Base-by-base conservation (phyloP, 305 asterid genomes). In the Vinca major region DNA sequence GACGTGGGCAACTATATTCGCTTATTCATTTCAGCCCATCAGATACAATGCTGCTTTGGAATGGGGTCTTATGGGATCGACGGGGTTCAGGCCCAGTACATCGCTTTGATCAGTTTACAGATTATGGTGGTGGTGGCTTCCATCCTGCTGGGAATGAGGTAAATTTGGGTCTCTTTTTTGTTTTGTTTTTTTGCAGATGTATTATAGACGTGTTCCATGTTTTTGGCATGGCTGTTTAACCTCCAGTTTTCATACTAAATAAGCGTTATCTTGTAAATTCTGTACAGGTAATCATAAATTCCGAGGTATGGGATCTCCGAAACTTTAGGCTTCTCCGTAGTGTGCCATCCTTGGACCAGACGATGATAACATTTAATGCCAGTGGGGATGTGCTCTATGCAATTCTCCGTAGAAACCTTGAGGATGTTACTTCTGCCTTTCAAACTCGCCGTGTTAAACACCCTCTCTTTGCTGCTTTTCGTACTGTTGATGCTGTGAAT, bases 101-200 rank as follows among this genome's bases (percentile, higher is more conserved):
- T 77, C 95, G 94, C 41, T 94, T 94, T 75, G 99, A 94, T 74
- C 95, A 86, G 70, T 89, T 88, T 62, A 81, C 95, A 0, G 98
- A 89, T 79, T 91, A 85, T 73, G 99, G 99, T 7, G 99, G 99
- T 16, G 99, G 99, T 40, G 97, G 98, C 58, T 94, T 94, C 74
- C 99, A 94, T 83, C 98, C 99, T 74, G 93, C 99, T 70, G 97
- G 99, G 66, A 94, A 91, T 69, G 98, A 94, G 98, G 99, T 94
- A 84, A 26, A 26, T 26, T 33, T 19, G 49, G 8, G 16, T 26
- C 4, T 33, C 11, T 36, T 40, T n/a, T 54, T 53, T 60, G 12
- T 10, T 41, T 45, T 49, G 21, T 36, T 55, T 21, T 62, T 6
- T 40, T 40, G 2, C 13, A 13, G 13, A 10, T 41, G 47, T 36